Evolutionary conservation across 306 rosid species (phyloP), one percentile per base, ranked within the genome.

Genomic region (Vachellia pachyceras): DNA sequence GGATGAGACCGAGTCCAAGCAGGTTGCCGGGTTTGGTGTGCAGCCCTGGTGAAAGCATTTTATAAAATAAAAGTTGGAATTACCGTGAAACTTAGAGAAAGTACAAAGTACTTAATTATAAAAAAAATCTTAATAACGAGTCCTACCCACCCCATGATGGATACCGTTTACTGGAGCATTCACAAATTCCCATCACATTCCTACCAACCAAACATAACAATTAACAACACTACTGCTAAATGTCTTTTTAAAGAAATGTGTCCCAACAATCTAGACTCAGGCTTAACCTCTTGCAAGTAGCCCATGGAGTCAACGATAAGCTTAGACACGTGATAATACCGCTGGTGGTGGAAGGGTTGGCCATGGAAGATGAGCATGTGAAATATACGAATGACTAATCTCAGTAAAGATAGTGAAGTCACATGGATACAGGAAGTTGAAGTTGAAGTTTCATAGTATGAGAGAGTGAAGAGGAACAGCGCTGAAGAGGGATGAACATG

Each of bases 361-460:
- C 18, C 11, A 8, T n/a, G 25, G 29, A 67, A 67, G 72, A 67
- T 17, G n/a, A 29, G 18, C 41, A 13, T 29, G 17, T 12, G 8
- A 11, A 13, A 7, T 10, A 3, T 25, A 49, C 5, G 47, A 44
- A 29, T 29, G 40, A 33, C 3, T 29, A 61, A 33, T 61, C 9
- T 17, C 10, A 17, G 57, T 17, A 15, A n/a, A 17, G 10, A 17
- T 17, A 50, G 57, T 50, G 22, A 50, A 61, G 68, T 36, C 12
- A 25, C 3, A 60, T 6, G 5, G 5, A 50, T 5, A 35, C 69
- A 67, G 49, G 72, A 40, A n/a, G 18, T 0, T 40, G n/a, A n/a
- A n/a, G n/a, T n/a, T n/a, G 73, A 69, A 69, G 73, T 42, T 39
- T 69, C 54, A 69, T 41, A 6, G 37, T 69, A 68, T 42, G 17